Evolutionary conservation across 768 basidiomycete species (phyloP), one percentile per base, ranked within the genome.

Genomic region (Lactarius vividus): DNA sequence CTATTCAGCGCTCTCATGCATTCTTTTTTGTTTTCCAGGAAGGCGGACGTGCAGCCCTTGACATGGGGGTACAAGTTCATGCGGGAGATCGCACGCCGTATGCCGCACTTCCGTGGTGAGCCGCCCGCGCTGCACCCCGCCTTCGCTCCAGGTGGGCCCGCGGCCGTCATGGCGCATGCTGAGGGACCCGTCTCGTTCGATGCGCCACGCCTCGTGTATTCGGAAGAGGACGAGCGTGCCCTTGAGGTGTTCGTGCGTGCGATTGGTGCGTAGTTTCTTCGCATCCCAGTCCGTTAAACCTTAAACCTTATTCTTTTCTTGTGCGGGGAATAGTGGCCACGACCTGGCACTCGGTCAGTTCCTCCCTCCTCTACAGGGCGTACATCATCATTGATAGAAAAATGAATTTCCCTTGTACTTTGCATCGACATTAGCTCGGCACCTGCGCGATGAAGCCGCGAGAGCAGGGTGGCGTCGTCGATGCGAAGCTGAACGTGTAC

Each of bases 381-480:
- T 6, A 3, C 18, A 18, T 20, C 42, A 20, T 8, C 15, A 18
- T 61, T 29, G 35, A 44, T 5, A 3, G 37, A 33, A 31, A n/a
- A n/a, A n/a, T n/a, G n/a, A n/a, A n/a, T n/a, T n/a, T n/a, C 20
- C 9, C 11, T 1, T 9, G 18, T 56, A 16, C 2, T 35, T 35
- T 9, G 33, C 33, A 7, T 35, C 8, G 4, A 1, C 33, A 29
- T 29, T 53, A 61, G 85, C 76, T 85, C 20, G 86, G 86, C 49
- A 88, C 86, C 0, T 88, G 85, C 65, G 82, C 85, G 0, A 88
- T 88, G 86, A 87, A 87, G 71, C 80, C 84, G 2, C 79, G 81
- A 26, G 78, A 82, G 18, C 62, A 79, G 53, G 82, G 80, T 8
- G 87, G 87, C 20, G 88, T 88, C 2, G 84, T 89, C 6, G 85